Base-by-base conservation (phyloP, 441 rosid species). In the Manihot esculenta region DNA sequence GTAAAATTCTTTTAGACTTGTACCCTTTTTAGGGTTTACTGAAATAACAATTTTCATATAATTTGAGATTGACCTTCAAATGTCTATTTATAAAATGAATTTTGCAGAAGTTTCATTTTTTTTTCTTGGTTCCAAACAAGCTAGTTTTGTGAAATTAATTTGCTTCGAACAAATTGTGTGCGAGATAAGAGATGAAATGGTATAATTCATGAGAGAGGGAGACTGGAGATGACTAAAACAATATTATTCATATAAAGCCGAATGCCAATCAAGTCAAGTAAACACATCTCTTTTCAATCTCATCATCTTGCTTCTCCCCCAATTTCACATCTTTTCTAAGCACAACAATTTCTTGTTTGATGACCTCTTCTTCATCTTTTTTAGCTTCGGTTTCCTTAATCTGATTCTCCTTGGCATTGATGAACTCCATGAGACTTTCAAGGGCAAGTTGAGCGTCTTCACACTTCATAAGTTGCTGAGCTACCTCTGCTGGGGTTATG, bases 401-500 rank as follows among this genome's bases (percentile, higher is more conserved):
- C n/a, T 78, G 70, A 1, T 45, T 38, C n/a, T 64, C 80, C 77
- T 81, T 84, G 48, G 0, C 6, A 56, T 33, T 59, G n/a, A 84
- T 64, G 21, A 80, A 81, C 61, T 74, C 77, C 0, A 83, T 33
- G 1, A 83, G 55, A 49, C 67, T 73, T 20, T 74, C 60, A 1
- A 86, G 81, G 0, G 80, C 77, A 27, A 54, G 35, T 3, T 59
- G 51, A 21, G 77, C 74, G 7, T 80, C 72, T 14, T 77, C 77
- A 18, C 56, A 51, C 57, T 70, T 78, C 87, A 83, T 84, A 15
- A 83, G 76, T 6, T 83, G 82, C 69, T 84, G 84, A 0, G 90
- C 86, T 12, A 83, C 84, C 68, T 81, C 84, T 6, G 88, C 87
- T 27, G 86, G 89, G 18, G 88, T 85, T 10, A 78, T 74, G 10